A percentile compares a stretch with the other conserved stretches of the same genome.
Evolutionary conservation across 805 yeast species (phyloP).

Genomic region (Wickerhamomyces mucosus): DNA sequence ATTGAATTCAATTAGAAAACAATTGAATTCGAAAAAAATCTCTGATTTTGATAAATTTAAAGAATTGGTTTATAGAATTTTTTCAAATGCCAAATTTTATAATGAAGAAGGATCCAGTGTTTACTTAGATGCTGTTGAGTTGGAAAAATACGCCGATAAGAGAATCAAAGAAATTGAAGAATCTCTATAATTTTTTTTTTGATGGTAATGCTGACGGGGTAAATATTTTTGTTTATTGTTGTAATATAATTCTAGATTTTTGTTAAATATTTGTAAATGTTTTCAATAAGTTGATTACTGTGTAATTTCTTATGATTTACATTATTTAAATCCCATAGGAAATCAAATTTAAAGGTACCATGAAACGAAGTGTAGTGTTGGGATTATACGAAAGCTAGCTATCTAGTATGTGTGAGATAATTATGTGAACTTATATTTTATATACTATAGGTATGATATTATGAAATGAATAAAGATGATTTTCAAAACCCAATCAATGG

Average conservation of each 20-base stretch:
- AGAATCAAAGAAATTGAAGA: constrained; percentile 13
- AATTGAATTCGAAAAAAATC: constrained; percentile 42
- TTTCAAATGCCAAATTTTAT: constrained; percentile 75
- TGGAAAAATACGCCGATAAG: constrained; percentile 73
- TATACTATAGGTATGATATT: no score
- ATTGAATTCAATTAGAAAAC: constrained; percentile 47
- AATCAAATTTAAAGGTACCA: no score
- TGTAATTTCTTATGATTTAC: no score
- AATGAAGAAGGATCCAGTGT: constrained; percentile 90
- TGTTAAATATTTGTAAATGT: no score
- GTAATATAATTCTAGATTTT: not conserved
- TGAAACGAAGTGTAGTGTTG: no score
- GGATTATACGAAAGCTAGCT: no score
- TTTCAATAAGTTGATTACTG: not conserved
- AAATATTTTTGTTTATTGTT: not conserved
- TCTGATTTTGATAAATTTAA: constrained; percentile 37
- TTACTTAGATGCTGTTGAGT: constrained; percentile 61
- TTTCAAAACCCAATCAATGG: no score
- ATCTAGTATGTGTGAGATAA: no score
- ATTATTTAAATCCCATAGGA: no score
- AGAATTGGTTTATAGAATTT: constrained; percentile 63
- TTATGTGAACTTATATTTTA: no score
- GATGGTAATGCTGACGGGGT: no score
- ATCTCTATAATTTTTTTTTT: constrained; percentile 1
- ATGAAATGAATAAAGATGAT: no score